phyloP scores from a whole-genome alignment of 305 asterid genomes.

The Fraxinus greggii region DNA sequence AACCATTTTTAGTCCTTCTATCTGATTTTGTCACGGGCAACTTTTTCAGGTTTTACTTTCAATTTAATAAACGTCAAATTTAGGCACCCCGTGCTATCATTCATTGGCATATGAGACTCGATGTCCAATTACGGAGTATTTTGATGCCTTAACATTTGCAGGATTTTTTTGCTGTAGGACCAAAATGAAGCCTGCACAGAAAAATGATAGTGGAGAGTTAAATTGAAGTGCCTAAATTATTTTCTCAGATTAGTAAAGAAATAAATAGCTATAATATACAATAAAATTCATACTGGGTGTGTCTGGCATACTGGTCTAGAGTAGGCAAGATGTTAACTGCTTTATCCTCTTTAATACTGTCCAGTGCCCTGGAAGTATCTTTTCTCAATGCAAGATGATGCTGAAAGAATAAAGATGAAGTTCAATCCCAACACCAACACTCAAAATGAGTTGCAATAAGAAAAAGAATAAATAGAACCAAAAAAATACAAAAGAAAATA shows the following conservation, averaged over 20 bases:
- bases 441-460: neutral
- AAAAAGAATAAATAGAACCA: neutral
- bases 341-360: neutral
- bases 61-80: neutral
- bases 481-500: neutral
- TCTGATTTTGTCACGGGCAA: constrained; percentile 11
- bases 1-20: constrained; percentile 41
- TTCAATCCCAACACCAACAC: neutral
- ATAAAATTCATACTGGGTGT: neutral
- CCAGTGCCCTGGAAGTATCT: neutral
- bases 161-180: neutral
- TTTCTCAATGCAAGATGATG: neutral
- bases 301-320: neutral
- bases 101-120: neutral
- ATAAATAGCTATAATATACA: neutral
- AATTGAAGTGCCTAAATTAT: neutral
- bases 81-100: neutral
- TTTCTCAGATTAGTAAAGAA: neutral
- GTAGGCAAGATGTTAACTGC: neutral
- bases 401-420: neutral
- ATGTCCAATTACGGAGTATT: neutral
- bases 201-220: neutral
- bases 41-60: neutral
- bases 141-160: constrained; percentile 8
- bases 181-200: constrained; percentile 14